phyloP scores from a whole-genome alignment of 2,329 filamentous ascomycete species.

The Verticillium albo-atrum region DNA sequence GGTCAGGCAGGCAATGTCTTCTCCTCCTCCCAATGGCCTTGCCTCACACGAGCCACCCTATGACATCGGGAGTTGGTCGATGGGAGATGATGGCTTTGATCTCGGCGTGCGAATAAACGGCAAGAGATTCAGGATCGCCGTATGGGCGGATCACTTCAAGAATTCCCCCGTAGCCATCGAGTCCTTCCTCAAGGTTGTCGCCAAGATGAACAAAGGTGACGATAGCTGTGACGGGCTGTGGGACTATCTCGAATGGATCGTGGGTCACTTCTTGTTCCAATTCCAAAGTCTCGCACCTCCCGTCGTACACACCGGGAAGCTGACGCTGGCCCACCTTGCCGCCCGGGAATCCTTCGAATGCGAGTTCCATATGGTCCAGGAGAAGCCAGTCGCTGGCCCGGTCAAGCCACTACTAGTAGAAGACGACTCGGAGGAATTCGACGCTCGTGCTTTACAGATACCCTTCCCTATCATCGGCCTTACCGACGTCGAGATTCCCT shows the following conservation, averaged over 20 bases:
- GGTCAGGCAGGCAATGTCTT: not conserved
- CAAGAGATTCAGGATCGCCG: constrained; percentile 3
- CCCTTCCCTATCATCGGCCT: not conserved
- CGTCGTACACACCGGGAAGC: constrained; percentile 2
- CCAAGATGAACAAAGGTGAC: constrained; percentile 3
- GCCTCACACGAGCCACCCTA: not conserved
- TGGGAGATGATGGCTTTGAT: constrained; percentile 6
- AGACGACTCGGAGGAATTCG: not conserved
- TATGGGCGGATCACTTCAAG: constrained; percentile 3
- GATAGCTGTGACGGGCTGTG: constrained; percentile 5
- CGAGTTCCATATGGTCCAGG: constrained; percentile 2
- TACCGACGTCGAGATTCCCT: not conserved
- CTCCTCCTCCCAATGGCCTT: not conserved
- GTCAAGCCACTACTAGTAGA: not conserved
- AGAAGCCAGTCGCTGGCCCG: not conserved
- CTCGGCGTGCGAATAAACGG: constrained; percentile 6
- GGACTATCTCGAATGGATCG: constrained; percentile 9
- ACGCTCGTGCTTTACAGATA: not conserved
- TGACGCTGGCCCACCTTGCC: constrained; percentile 6
- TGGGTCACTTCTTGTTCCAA: constrained; percentile 2
- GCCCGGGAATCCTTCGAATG: not conserved
- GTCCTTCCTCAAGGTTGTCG: constrained; percentile 4
- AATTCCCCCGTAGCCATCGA: constrained; percentile 3
- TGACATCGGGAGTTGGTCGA: constrained; percentile 3
- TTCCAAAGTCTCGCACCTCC: constrained; percentile 6